Evolutionary conservation across 2,329 filamentous ascomycete species (phyloP), one percentile per base, ranked within the genome.

Genomic region (Fusarium albidum): DNA sequence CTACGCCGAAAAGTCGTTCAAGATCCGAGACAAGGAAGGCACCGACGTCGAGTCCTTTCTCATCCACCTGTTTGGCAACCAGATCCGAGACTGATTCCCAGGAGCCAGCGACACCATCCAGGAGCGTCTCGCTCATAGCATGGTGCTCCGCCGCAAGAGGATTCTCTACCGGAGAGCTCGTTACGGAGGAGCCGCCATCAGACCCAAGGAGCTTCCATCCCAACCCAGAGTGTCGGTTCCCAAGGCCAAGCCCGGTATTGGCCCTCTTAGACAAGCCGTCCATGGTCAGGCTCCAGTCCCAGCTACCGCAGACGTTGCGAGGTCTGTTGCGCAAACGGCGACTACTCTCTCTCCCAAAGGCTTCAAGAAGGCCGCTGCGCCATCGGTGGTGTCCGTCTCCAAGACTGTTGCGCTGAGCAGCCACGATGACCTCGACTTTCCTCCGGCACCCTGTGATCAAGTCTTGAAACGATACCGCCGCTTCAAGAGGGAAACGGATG

Each of bases 71-170:
- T 63, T 55, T n/a, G 21, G 14, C n/a, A 49, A 26, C 9, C 35
- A 64, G 17, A 49, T 62, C 4, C 4, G 10, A 18, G 51, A 52
- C 13, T 18, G 39, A 15, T 64, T 64, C 13, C 57, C 59, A 3
- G 33, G 17, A 5, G 35, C 26, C 9, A 50, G 27, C 21, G 31
- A 58, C 1, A 29, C 14, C 2, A 41, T 64, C 11, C 50, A 38
- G 7, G 13, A 50, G 6, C 47, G 55, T 8, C 52, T 64, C 4
- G 55, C 48, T 6, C 6, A 28, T 1, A 14, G 48, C 0, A 64
- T 64, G 61, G 6, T 62, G 1, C 11, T 60, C 4, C 35, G 50
- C 4, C 47, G 56, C 9, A 64, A 57, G 32, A 34, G 37, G 3
- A 44, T 64, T 6, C 25, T 60, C 3, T 52, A 64, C 17, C 9